Percentiles rank a stretch among this genome's conserved stretches.
These are phyloP conservation scores for Salix exigua DNA, from an alignment of 345 rosid genomes.

Conservation along the genomic window DNA sequence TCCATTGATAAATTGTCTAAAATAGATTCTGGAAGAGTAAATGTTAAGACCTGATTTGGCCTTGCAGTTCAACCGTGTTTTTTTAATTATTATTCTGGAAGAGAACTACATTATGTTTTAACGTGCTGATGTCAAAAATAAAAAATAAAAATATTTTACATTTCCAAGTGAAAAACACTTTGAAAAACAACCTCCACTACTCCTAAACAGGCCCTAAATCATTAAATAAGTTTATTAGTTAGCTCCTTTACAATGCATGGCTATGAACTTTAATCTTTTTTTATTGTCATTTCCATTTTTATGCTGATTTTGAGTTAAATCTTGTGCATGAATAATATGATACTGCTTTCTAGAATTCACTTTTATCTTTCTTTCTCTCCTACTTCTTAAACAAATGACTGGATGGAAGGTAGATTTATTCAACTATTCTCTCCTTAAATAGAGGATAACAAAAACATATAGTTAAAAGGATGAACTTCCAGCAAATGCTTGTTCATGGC, in stretches of 20 bases:
- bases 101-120: too few relatives aligned
- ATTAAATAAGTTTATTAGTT: not conserved
- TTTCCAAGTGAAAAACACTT: too few relatives aligned
- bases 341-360: not conserved
- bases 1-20: not conserved
- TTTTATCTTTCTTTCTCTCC: not conserved
- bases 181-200: too few relatives aligned
- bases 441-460: not conserved
- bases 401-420: not conserved
- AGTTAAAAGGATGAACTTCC: not conserved
- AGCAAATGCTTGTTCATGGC: not conserved
- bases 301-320: not conserved
- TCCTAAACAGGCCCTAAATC: not conserved
- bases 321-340: not conserved
- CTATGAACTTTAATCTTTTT: too few relatives aligned
- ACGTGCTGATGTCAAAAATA: too few relatives aligned
- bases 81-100: too few relatives aligned
- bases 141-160: too few relatives aligned
- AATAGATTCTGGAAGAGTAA: not conserved
- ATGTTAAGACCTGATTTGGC: not conserved
- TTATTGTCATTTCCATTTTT: not conserved
- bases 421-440: not conserved
- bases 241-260: not conserved
- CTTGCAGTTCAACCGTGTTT: too few relatives aligned
- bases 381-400: not conserved